Base-by-base conservation (phyloP, 495 filamentous ascomycete species). In the Aspergillus haitiensis region DNA sequence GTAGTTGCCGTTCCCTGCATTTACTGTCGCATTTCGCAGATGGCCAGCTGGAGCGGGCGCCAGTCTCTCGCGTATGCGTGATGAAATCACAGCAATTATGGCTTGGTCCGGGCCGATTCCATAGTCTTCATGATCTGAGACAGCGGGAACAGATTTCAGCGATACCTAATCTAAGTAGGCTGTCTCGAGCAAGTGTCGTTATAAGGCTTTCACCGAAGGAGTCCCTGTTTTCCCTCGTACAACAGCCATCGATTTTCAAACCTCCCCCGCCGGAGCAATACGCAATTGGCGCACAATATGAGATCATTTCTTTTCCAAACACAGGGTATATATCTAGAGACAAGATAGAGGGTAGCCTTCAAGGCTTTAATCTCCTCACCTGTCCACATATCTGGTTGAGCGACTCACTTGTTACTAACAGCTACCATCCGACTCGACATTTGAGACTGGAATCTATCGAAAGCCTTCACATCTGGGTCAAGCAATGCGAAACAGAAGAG, bases 311-410 rank as follows among this genome's bases (percentile, higher is more conserved):
- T 7, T 27, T 58, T 34, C 35, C 56, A 7, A 36, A 32, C 5
- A 33, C 46, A 8, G 35, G 42, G 31, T 8, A 15, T 4, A n/a
- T 27, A 9, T 31, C 56, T 2, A 11, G 11, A 32, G 18, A 13
- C 6, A 48, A 58, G 12, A 35, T 52, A 1, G 3, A 15, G 1
- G 27, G 18, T n/a, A 15, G 35, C 27, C 36, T 58, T 5, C 18
- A 50, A 6, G 56, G 56, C 6, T 58, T 51, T 21, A 48, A 58
- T 12, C 51, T 58, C 3, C 47, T 46, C 1, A 52, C 47, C 2
- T 58, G 56, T 45, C 56, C 56, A n/a, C 56, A 59, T 40, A 59
- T 42, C 9, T 31, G 49, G 31, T 31, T 53, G 2, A 42, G 56
- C 7, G 36, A 53, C n/a, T n/a, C 39, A 7, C 6, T 40, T 1